Evolutionary conservation across 2,329 filamentous ascomycete species (phyloP).

Genomic region (Verticillium nonalfalfae): DNA sequence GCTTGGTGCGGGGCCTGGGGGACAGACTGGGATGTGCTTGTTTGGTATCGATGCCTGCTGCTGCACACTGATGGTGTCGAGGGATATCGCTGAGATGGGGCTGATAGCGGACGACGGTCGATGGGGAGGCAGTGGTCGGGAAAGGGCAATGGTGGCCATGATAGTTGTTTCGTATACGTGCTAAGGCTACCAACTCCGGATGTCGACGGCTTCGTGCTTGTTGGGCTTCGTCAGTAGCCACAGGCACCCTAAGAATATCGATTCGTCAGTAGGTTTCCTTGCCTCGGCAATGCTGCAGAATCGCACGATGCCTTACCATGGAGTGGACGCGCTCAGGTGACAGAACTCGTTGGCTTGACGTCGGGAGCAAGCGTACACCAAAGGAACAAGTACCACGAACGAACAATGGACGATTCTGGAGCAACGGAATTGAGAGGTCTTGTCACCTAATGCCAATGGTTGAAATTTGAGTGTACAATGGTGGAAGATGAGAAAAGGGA

Average conservation of each 20-base stretch:
- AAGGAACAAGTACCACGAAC: no score
- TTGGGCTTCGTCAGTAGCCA: not conserved
- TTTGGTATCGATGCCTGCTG: slow-evolving; percentile 60
- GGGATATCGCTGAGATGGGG: slow-evolving; percentile 22
- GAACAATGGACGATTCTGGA: no score
- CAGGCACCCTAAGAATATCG: not conserved
- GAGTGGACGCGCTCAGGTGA: no score
- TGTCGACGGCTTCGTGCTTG: not conserved
- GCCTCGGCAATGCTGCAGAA: not conserved
- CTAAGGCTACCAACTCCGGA: not conserved
- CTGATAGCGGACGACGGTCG: slow-evolving; percentile 31
- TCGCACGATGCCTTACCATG: no score
- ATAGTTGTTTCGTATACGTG: not conserved
- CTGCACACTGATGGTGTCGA: slow-evolving; percentile 28
- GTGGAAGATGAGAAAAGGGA: not conserved
- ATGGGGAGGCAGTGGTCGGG: slow-evolving; percentile 39
- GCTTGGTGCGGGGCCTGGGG: slow-evolving; percentile 62
- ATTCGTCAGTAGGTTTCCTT: not conserved
- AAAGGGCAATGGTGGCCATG: slow-evolving; percentile 52
- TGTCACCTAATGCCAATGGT: no score
- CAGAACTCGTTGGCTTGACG: no score
- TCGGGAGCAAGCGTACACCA: no score
- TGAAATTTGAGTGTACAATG: not conserved
- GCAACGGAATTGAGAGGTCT: no score
- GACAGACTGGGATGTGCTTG: slow-evolving; percentile 84